A percentile compares a stretch with the other conserved stretches of the same genome.
phyloP scores from a whole-genome alignment of 176 grass and related monocot species.

The Calamus simplicifolius region DNA sequence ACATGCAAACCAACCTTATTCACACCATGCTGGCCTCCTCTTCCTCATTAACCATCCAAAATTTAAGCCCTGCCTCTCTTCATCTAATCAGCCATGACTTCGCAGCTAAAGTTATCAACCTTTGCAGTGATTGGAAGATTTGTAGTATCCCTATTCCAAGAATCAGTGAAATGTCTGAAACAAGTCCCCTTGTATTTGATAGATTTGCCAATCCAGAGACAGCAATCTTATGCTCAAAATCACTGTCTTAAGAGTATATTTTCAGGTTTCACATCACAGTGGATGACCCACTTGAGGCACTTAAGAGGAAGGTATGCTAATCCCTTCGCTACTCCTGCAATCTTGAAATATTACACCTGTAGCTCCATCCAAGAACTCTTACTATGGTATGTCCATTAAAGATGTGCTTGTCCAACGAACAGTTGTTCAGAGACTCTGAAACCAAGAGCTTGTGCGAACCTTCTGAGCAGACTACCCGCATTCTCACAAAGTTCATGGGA shows the following conservation, averaged over 20 bases:
- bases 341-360: conserved; percentile 10
- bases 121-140: too few species aligned
- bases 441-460: conserved; percentile 19
- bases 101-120: too few species aligned
- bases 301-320: conserved; percentile 44
- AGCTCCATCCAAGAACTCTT: conserved; percentile 16
- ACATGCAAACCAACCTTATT: too few species aligned
- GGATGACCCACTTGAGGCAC: conserved; percentile 49
- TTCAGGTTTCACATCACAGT: conserved; percentile 52
- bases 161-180: conserved; percentile 14
- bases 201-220: conserved; percentile 20
- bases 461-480: conserved; percentile 21
- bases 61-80: too few species aligned
- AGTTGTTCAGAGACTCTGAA: conserved; percentile 22
- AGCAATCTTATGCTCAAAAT: conserved; percentile 29
- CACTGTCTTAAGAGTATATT: conserved; percentile 20
- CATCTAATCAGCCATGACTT: too few species aligned
- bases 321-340: too few species aligned
- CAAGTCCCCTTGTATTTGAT: conserved; percentile 2
- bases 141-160: not conserved
- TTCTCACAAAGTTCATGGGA: conserved; percentile 25
- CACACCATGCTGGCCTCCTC: too few species aligned
- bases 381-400: not conserved
- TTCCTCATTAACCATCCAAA: too few species aligned
- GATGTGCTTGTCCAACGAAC: conserved; percentile 24